Base-by-base conservation (phyloP, 177 flowering plant genomes). In the Vitis hybrid region DNA sequence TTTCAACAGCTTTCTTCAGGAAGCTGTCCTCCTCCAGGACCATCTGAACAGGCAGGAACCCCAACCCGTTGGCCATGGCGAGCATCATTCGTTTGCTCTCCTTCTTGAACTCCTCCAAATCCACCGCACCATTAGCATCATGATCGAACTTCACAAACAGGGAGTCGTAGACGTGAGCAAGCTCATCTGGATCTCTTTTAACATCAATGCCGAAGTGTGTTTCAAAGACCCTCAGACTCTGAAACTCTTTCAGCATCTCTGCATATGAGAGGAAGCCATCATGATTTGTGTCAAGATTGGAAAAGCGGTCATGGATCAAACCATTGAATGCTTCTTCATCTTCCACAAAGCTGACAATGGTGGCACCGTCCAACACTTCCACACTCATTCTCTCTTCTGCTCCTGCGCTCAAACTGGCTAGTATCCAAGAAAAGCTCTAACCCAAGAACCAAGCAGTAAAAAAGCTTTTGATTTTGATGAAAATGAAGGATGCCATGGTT, bases 31-130 rank as follows among this genome's bases (percentile, higher is more conserved):
- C 86, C 70, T 85, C 91, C 55, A 88, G 72, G n/a, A 75, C 83
- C 85, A 84, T 86, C 59, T 84, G 86, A 13, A 88, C 80, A 9
- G 91, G 91, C 75, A 76, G 65, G 57, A 73, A 75, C 7, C 91
- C 89, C n/a, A 88, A 64, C 27, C 85, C 87, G 27, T 80, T 71
- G 1, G 89, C 89, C 75, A 86, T 81, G 16, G 85, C 91, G 4
- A 86, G 76, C 89, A 88, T 78, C 78, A 88, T 86, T 55, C 60
- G 46, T 82, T 78, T 86, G 49, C 74, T 80, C 78, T 88, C 88
- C 4, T 64, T 70, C 74, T 78, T 70, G 68, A 84, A 88, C 85
- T 84, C 89, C 64, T 81, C 82, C 74, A 72, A 21, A 50, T 86
- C 88, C 15, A 84, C 79, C 3, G 79, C 14, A 32, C 86, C 87